These are phyloP conservation scores for Dothidotthia symphoricarpi DNA, from an alignment of 2,329 filamentous ascomycete species.

Conservation along the genomic window DNA sequence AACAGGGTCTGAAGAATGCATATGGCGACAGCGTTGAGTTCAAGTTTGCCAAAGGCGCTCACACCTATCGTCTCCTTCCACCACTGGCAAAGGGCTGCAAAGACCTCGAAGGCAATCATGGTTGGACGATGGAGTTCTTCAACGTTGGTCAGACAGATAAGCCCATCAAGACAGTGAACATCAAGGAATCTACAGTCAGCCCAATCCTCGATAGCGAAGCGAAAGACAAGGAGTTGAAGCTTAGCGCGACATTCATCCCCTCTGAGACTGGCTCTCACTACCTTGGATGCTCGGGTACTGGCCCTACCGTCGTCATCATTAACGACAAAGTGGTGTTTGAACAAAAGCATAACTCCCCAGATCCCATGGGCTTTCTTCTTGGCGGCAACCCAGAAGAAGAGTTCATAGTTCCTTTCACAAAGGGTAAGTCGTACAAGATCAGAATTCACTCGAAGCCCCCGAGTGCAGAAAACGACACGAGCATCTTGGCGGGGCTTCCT, in stretches of 20 bases:
- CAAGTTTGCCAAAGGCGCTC: conserved; percentile 34
- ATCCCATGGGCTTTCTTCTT: conserved; percentile 65
- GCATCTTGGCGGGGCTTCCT: conserved; percentile 31
- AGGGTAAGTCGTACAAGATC: conserved; percentile 59
- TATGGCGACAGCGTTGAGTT: conserved; percentile 34
- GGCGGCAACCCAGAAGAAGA: conserved; percentile 63
- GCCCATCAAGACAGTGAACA: conserved; percentile 22
- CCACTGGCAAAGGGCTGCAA: conserved; percentile 28
- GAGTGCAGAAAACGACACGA: conserved; percentile 50
- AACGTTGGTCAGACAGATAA: conserved; percentile 21
- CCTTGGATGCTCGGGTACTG: conserved; percentile 36
- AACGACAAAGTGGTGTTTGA: conserved; percentile 30
- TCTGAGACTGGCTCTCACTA: conserved; percentile 31
- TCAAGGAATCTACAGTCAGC: conserved; percentile 28
- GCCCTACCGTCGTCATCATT: conserved; percentile 31
- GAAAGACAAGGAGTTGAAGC: conserved; percentile 24
- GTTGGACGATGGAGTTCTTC: conserved; percentile 36
- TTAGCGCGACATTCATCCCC: conserved; percentile 27
- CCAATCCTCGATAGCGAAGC: conserved; percentile 24
- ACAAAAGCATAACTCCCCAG: conserved; percentile 52
- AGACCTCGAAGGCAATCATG: conserved; percentile 26
- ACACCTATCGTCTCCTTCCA: conserved; percentile 37
- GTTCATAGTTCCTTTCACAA: conserved; percentile 57
- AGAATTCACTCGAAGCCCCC: conserved; percentile 60
- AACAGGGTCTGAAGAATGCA: conserved; percentile 24